Base-by-base conservation (phyloP, 1,284 basidiomycete species). In the Ganoderma sinense region DNA sequence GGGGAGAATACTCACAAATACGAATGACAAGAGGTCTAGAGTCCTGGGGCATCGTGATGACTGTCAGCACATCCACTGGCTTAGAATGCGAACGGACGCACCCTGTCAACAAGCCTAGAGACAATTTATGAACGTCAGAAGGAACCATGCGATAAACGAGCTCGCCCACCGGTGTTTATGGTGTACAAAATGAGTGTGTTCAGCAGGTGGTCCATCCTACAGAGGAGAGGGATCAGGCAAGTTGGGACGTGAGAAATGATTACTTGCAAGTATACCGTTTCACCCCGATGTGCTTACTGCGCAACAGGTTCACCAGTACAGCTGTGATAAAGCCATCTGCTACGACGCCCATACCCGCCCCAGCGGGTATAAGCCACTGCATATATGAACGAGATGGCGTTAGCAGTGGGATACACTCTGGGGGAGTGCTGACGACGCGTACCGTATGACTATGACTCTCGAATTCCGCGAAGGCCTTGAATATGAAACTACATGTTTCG, bases 61-160 rank as follows among this genome's bases (percentile, higher is more conserved):
- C 8, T 59, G 10, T 11, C 1, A n/a, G 2, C 29, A 4, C 5
- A 53, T n/a, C 20, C n/a, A n/a, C 48, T 26, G 20, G 11, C 10
- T 14, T 2, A 5, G 36, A 29, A 8, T 53, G 59, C 18, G 18
- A n/a, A 4, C 8, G 1, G 33, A 33, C n/a, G 20, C 61, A 68
- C 69, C 69, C 39, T 2, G 69, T 71, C 48, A 71, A 43, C 39
- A 71, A 45, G 5, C 69, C 69, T 71, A 20, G 2, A 8, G 13
- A 18, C 10, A 6, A 10, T 0, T 6, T 5, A 4, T 29, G 20
- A 63, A 43, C 40, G 23, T 23, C 10, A 53, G 31, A 11, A 1
- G 11, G 2, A 1, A 14, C 0, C 8, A 33, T 40, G 36, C 4
- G 6, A n/a, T 2, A 10, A 16, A 14, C 1, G 16, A 1, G 14